phyloP scores from a whole-genome alignment of 441 rosid species.

The Pelargonium myrrhifolium region DNA sequence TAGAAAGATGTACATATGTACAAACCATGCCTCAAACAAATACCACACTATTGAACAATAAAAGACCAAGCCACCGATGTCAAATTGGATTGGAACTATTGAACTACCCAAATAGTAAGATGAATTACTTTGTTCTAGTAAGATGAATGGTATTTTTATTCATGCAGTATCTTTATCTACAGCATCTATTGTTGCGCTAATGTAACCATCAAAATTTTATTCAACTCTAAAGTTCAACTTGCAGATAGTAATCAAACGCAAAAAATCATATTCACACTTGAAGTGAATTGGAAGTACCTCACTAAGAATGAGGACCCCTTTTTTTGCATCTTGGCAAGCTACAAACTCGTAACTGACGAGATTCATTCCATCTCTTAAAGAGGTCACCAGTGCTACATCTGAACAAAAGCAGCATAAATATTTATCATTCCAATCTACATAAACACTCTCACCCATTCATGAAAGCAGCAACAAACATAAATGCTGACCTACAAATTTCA shows the following conservation, averaged over 20 bases:
- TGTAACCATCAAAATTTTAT: neutral
- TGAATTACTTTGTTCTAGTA: neutral
- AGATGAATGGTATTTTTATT: neutral
- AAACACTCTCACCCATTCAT: neutral
- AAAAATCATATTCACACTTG: slow-evolving; percentile 7
- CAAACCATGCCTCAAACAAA: neutral
- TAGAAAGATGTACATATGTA: neutral
- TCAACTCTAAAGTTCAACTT: neutral
- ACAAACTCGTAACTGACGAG: slow-evolving; percentile 98
- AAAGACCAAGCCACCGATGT: neutral
- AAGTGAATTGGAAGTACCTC: slow-evolving; percentile 50
- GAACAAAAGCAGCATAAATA: slow-evolving; percentile 16
- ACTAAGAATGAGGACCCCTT: slow-evolving; percentile 98
- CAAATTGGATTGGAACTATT: neutral
- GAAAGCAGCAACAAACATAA: neutral
- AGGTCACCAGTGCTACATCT: slow-evolving; percentile 98
- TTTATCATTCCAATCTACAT: neutral
- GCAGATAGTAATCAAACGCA: neutral
- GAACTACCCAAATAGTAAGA: neutral
- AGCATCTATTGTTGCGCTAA: neutral
- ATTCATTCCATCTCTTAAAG: slow-evolving; percentile 98
- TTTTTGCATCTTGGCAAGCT: slow-evolving; percentile 93
- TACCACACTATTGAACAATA: neutral
- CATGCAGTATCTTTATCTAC: neutral
- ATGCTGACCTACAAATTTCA: neutral